Base-by-base conservation (phyloP, 805 yeast genomes). In the Yamadazyma paraphyllophila region DNA sequence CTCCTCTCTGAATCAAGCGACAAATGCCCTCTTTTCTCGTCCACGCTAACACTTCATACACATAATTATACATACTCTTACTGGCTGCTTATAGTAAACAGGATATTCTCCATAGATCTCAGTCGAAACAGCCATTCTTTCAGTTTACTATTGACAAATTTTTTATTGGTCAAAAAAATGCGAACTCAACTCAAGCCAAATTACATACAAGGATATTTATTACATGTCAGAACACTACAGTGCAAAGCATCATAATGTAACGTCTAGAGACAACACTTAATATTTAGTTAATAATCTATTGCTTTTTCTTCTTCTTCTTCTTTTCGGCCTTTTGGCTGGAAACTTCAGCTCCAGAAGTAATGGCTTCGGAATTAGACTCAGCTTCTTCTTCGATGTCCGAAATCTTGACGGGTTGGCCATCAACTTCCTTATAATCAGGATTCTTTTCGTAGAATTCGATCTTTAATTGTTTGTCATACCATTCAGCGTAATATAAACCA, bases 401-500 rank as follows among this genome's bases (percentile, higher is more conserved):
- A 20, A 46, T 32, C 30, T 45, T 45, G 9, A 37, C 42, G 3
- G 49, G 43, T 13, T 41, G 43, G 4, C 54, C 57, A 43, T 57
- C 53, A 36, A 45, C 42, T 32, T 45, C 48, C 29, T 41, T 41
- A 39, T 46, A 46, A 35, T 46, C 61, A 12, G 62, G 66, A 43
- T 67, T 66, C 45, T 55, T 50, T 46, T 51, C 59, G 27, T 50
- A 59, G 44, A 69, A 72, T 40, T 67, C 67, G 27, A 43, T 53
- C 52, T 61, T 67, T 46, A 67, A 54, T 49, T 61, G 58, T 32
- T 48, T 50, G 54, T 72, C 76, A 46, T 82, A 85, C 77, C 81
- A 76, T 56, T 79, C 80, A 26, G 96, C 96, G 68, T 86, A 92
- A 78, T 86, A 88, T 59, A 92, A 77, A 31, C 97, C 97, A 43